Evolutionary conservation across 371 early-diverging fungal genomes (phyloP).

Genomic region (Mucor irregularis): DNA sequence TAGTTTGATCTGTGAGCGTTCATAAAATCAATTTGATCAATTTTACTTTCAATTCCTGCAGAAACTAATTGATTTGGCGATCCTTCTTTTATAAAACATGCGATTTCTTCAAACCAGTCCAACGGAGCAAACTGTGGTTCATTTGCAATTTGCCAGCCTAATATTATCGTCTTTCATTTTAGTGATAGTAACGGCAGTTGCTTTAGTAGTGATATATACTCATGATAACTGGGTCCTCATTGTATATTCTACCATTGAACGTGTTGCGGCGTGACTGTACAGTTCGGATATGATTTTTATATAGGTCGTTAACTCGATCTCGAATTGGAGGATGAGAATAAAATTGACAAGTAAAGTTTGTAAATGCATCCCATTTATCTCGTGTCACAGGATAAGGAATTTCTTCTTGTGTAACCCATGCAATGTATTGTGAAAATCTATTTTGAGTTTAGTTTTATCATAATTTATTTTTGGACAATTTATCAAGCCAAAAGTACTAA

Average conservation of each 20-base stretch:
- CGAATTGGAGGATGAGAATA: slow-evolving; percentile 34
- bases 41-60: slow-evolving; percentile 54
- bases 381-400: slow-evolving; percentile 49
- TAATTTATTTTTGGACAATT: background rate
- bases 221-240: slow-evolving; percentile 44
- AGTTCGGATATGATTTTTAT: slow-evolving; percentile 32
- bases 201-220: slow-evolving; percentile 22
- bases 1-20: slow-evolving; percentile 39
- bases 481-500: background rate
- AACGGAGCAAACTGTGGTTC: slow-evolving; percentile 43
- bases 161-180: no score
- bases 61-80: slow-evolving; percentile 55
- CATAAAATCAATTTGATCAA: slow-evolving; percentile 47
- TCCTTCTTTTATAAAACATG: slow-evolving; percentile 48
- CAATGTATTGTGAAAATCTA: slow-evolving; percentile 58
- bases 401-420: slow-evolving; percentile 42
- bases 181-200: no score
- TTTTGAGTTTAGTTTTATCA: background rate
- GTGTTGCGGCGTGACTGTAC: slow-evolving; percentile 38
- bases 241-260: slow-evolving; percentile 38
- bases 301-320: slow-evolving; percentile 28
- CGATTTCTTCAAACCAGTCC: slow-evolving; percentile 49
- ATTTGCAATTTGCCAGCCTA: slow-evolving; percentile 51
- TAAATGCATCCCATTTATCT: slow-evolving; percentile 24
- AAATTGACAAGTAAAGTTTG: slow-evolving; percentile 34